phyloP scores from a whole-genome alignment of 2,329 filamentous ascomycete species.

The Camillea tinctor region DNA sequence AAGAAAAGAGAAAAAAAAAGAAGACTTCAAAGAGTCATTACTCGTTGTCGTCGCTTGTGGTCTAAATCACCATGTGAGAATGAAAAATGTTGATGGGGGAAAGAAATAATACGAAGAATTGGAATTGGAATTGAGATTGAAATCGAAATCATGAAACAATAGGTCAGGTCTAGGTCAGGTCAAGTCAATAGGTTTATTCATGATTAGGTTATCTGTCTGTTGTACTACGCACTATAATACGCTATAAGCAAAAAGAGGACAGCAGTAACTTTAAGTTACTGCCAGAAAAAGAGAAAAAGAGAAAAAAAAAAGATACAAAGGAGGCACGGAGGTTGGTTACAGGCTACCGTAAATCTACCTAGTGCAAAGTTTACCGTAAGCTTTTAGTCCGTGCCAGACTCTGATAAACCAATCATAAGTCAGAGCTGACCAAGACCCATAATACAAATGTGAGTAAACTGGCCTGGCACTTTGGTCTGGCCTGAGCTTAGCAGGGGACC shows the following conservation, averaged over 20 bases:
- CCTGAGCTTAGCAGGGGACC: background rate
- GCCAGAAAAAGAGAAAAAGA: too few species aligned
- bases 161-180: too few species aligned
- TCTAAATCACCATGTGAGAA: too few species aligned
- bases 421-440: background rate
- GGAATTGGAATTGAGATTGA: background rate
- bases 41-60: slow-evolving; percentile 22
- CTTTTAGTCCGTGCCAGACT: background rate
- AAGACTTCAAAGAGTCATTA: slow-evolving; percentile 22
- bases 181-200: too few species aligned
- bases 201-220: background rate
- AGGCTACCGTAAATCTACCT: background rate
- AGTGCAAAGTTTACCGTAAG: background rate
- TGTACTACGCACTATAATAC: background rate
- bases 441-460: background rate
- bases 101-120: slow-evolving; percentile 1
- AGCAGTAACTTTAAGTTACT: too few species aligned
- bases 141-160: background rate
- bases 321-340: background rate
- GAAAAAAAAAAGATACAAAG: background rate
- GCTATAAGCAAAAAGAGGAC: background rate
- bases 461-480: background rate
- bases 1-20: slow-evolving; percentile 5
- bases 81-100: slow-evolving; percentile 16
- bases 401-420: background rate